Evolutionary conservation across 116 monocot genomes (phyloP), one percentile per base, ranked within the genome.

Genomic region (Phalaenopsis hybrid): DNA sequence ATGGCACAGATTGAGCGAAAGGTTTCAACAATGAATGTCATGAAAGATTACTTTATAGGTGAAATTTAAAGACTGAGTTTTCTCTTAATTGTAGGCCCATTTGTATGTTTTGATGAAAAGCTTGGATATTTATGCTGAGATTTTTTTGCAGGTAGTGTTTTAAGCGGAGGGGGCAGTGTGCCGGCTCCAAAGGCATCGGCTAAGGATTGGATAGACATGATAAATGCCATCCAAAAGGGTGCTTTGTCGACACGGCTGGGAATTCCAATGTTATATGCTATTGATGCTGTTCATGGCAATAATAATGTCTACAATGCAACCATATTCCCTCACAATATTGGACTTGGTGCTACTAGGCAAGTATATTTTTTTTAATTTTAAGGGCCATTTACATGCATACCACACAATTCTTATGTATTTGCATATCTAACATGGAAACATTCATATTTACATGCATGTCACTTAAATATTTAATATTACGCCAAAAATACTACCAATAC

Each of bases 151-250:
- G 92, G 92, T 13, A 92, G 89, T 52, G 82, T 88, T 21, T 79
- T 92, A 59, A 92, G 92, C 61, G 92, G 90, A 12, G 92, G 92
- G 37, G 92, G 92, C 10, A 90, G 90, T 75, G 90, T 88, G n/a
- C 92, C 92, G 21, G 8, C 61, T 28, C 85, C 83, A 81, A 78
- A 86, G 61, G 90, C 90, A 8, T 76, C 90, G 15, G 86, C 81
- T 23, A 49, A 80, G 68, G 81, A 78, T 31, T 92, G 92, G 92
- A 70, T 85, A 44, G 79, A 81, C 37, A 88, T 92, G 92, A 80
- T 90, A 15, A 88, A 83, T 58, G 81, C 76, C 8, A 44, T 92
- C 8, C 92, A 92, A 77, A 89, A 84, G 81, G 90, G 79, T 1
- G 79, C 83, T 33, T 63, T 92, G 20, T 86, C 90, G 0, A 92